A percentile compares a stretch with the other conserved stretches of the same genome.
Evolutionary conservation across 2,329 filamentous ascomycete genomes (phyloP).

Genomic region (Monilinia fructigena): DNA sequence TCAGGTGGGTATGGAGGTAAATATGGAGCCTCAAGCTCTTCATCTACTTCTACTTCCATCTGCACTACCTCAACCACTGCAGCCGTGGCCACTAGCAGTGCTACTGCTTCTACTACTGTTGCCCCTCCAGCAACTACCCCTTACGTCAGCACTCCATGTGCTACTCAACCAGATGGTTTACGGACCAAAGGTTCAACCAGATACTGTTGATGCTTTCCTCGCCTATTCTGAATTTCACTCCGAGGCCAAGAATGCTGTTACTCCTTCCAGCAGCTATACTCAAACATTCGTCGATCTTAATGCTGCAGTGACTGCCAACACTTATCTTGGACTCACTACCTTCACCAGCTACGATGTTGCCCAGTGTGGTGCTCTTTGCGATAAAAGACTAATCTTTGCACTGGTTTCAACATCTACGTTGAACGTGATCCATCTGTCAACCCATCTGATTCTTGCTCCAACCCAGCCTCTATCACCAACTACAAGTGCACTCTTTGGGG

Average conservation of each 20-base stretch:
- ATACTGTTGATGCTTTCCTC: constrained; percentile 40
- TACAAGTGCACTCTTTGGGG: constrained; percentile 42
- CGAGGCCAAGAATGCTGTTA: constrained; percentile 32
- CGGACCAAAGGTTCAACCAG: constrained; percentile 40
- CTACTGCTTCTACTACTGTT: neutral
- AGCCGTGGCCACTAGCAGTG: neutral
- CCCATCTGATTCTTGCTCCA: constrained; percentile 37
- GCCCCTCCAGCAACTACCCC: constrained; percentile 2
- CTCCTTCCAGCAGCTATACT: constrained; percentile 40
- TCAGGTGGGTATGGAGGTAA: neutral
- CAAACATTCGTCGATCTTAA: constrained; percentile 38
- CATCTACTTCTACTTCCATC: constrained; percentile 1
- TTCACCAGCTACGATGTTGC: constrained; percentile 36
- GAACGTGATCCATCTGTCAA: constrained; percentile 40
- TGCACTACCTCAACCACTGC: neutral
- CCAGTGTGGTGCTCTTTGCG: constrained; percentile 35
- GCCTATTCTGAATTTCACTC: constrained; percentile 29
- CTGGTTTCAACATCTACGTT: constrained; percentile 40
- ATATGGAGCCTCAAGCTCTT: neutral
- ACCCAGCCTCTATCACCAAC: constrained; percentile 39
- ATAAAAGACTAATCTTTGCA: constrained; percentile 32
- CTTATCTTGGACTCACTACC: constrained; percentile 35
- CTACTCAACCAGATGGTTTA: constrained; percentile 30
- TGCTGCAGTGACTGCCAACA: constrained; percentile 29
- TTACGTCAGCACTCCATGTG: constrained; percentile 10